Base-by-base conservation (phyloP, 495 filamentous ascomycete species). In the Aspergillus campestris region DNA sequence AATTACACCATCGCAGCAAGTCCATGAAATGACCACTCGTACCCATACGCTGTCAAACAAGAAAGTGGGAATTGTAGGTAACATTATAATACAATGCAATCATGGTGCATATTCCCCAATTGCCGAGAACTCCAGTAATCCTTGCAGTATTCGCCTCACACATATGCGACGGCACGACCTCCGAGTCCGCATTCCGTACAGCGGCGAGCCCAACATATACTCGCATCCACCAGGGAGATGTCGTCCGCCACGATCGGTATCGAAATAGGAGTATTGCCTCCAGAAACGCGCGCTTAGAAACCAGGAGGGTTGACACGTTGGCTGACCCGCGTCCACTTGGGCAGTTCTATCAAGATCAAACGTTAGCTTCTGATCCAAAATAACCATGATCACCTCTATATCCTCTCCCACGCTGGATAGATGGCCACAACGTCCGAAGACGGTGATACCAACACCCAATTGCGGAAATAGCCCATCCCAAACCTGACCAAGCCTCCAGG, bases 251-350 rank as follows among this genome's bases (percentile, higher is more conserved):
- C 18, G 4, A 24, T 24, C 18, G 18, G 18, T 24, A 24, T 47
- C 32, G 37, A 31, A 41, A 49, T 37, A 33, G 41, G 31, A 51
- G 38, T 36, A 8, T 32, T 36, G 31, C 47, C 39, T 43, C 31
- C 41, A 24, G 38, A 35, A 37, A 34, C 35, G 31, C 14, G 40
- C 34, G 48, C 48, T 80, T 82, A 96, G 64, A 90, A 96, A 57
- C 90, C 90, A 39, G 90, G 90, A 39, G 90, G 90, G 67, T 96
- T 96, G 53, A 96, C 55, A 64, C 90, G 74, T 67, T 96, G 90
- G 45, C 84, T 89, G 40, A 96, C 82, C 73, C 90, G 79, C 45
- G 90, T 96, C 90, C 90, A 96, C 69, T 96, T 96, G 35, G 90
- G 90, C 37, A 95, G 65, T 62, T 92, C 89, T 95, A 50, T 18